phyloP scores from a whole-genome alignment of 2,329 filamentous ascomycete species.

The Phialemoniopsis sp. region DNA sequence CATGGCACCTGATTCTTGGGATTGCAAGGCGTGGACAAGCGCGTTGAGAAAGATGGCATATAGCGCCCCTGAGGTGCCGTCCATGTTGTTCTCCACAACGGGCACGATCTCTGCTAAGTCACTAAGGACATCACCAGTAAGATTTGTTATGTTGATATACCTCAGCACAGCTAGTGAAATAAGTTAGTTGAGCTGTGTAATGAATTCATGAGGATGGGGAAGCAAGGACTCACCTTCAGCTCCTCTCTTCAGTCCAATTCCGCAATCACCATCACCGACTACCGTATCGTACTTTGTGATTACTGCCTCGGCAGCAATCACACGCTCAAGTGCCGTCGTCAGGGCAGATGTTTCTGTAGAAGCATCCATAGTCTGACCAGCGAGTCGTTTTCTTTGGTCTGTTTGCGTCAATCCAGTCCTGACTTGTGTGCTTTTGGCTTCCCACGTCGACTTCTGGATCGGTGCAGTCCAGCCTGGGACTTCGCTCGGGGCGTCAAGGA shows the following conservation, averaged over 20 bases:
- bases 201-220: no score
- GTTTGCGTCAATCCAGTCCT: slow-evolving; percentile 30
- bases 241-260: slow-evolving; percentile 78
- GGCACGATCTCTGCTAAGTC: slow-evolving; percentile 49
- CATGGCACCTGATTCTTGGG: slow-evolving; percentile 30
- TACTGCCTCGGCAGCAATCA: slow-evolving; percentile 66
- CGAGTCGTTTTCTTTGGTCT: slow-evolving; percentile 30
- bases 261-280: slow-evolving; percentile 88
- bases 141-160: slow-evolving; percentile 36
- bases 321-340: slow-evolving; percentile 50
- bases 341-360: slow-evolving; percentile 46
- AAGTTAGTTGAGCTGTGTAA: no score
- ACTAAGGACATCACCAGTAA: slow-evolving; percentile 47
- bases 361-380: slow-evolving; percentile 50
- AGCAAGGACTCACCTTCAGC: slow-evolving; percentile 58
- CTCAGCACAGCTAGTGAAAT: slow-evolving; percentile 44
- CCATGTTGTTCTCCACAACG: slow-evolving; percentile 54
- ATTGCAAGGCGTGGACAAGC: slow-evolving; percentile 60
- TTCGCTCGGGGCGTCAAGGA: slow-evolving; percentile 67
- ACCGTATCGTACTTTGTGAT: slow-evolving; percentile 74
- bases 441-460: slow-evolving; percentile 60
- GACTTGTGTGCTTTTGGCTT: slow-evolving; percentile 45
- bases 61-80: slow-evolving; percentile 57
- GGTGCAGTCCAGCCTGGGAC: slow-evolving; percentile 67
- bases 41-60: slow-evolving; percentile 87